These are phyloP conservation scores for Aspergillus quadricinctus DNA, from an alignment of 2,329 filamentous ascomycete species.

Conservation along the genomic window DNA sequence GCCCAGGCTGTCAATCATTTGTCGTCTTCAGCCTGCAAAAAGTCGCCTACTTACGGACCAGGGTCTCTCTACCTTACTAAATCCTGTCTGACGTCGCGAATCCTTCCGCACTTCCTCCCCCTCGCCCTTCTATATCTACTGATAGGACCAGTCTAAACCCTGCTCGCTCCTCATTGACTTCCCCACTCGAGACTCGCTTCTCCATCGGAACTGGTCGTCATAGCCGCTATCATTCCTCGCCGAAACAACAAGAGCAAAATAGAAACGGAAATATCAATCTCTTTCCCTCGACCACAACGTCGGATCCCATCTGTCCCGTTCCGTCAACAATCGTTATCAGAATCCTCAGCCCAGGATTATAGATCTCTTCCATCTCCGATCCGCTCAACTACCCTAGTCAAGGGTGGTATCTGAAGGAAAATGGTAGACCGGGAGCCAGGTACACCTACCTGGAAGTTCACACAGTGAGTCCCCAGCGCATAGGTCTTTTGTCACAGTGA, in stretches of 20 bases:
- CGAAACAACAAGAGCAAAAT: not conserved
- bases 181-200: conserved; percentile 8
- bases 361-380: conserved; percentile 11
- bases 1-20: conserved; percentile 22
- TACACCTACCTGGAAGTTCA: conserved; percentile 99
- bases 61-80: conserved; percentile 11
- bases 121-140: not conserved
- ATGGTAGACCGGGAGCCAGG: conserved; percentile 96
- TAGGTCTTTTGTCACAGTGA: conserved; percentile 6
- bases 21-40: conserved; percentile 18
- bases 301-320: conserved; percentile 9
- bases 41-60: conserved; percentile 2
- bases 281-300: conserved; percentile 7
- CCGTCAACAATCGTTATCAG: conserved; percentile 9
- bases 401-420: conserved; percentile 48
- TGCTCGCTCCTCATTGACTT: conserved; percentile 12
- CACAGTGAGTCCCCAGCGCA: conserved; percentile 66
- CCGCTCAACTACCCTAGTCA: conserved; percentile 19
- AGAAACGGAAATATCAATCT: not conserved
- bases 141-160: conserved; percentile 1
- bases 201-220: conserved; percentile 10
- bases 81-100: conserved; percentile 17
- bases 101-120: conserved; percentile 11
- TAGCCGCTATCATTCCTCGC: conserved; percentile 1
- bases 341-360: conserved; percentile 2